Evolutionary conservation across 768 basidiomycete species (phyloP).

Genomic region (Suillus luteus): DNA sequence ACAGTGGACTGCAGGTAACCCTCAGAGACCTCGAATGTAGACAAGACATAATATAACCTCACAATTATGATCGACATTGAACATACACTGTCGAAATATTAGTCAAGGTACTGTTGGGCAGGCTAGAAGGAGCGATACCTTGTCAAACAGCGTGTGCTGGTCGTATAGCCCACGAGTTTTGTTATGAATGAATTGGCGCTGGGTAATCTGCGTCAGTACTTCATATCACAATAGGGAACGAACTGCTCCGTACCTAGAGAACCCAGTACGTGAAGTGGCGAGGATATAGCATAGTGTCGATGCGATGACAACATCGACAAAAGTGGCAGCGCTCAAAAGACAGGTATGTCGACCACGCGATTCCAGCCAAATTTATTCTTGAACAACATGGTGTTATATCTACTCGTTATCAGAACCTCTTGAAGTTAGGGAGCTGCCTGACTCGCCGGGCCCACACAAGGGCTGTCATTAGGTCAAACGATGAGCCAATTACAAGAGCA

Average conservation of each 20-base stretch:
- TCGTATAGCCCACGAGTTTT: background rate
- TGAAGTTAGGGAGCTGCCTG: background rate
- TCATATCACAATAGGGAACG: background rate
- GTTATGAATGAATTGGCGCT: background rate
- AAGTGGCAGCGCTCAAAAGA: background rate
- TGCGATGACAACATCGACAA: background rate
- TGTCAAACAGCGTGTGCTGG: background rate
- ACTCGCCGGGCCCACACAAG: background rate
- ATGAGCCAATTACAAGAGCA: background rate
- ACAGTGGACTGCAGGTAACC: background rate
- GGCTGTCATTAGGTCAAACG: background rate
- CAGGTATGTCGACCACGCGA: background rate
- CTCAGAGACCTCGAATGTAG: background rate
- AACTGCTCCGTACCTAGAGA: background rate
- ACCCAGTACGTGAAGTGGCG: constrained; percentile 2
- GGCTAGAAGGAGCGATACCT: background rate
- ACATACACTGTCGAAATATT: background rate
- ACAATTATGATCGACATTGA: background rate
- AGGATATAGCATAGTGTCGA: background rate
- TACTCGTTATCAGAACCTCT: background rate
- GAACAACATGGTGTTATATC: background rate
- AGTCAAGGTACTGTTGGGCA: background rate
- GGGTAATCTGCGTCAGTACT: background rate
- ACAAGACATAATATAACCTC: background rate
- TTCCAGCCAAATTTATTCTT: background rate